Conservation (phyloP, 2,329 filamentous ascomycete genomes). For the Colletotrichum somersetense region DNA sequence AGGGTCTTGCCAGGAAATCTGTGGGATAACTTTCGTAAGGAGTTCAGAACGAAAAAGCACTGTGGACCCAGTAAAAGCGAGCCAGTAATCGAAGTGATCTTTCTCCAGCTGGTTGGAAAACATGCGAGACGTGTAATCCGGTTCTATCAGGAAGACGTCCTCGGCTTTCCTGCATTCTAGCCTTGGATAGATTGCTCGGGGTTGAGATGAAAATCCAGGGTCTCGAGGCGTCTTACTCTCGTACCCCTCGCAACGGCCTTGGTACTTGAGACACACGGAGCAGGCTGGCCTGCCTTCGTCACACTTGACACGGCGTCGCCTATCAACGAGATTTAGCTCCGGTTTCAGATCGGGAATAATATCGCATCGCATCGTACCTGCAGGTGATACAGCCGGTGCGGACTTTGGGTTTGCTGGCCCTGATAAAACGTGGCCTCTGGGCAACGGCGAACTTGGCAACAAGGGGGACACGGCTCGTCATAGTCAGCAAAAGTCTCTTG, state of each 20-base stretch:
- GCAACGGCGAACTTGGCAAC: slow-evolving; percentile 7
- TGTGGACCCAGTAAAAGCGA: slow-evolving; percentile 6
- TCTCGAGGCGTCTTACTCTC: neutral
- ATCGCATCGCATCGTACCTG: slow-evolving; percentile 1
- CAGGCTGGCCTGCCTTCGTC: slow-evolving; percentile 33
- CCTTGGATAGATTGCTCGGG: neutral
- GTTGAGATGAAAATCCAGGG: neutral
- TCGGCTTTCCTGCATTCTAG: neutral
- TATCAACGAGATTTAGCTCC: neutral
- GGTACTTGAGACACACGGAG: slow-evolving; percentile 25
- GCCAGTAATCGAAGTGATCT: slow-evolving; percentile 35
- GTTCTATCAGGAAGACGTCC: slow-evolving; percentile 1
- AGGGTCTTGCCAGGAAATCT: slow-evolving; percentile 29
- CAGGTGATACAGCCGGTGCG: slow-evolving; percentile 28
- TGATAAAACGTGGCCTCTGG: neutral
- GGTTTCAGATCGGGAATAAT: neutral
- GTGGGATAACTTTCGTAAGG: slow-evolving; percentile 38
- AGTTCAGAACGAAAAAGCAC: slow-evolving; percentile 21
- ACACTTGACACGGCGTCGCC: slow-evolving; percentile 28
- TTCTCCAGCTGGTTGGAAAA: slow-evolving; percentile 34
- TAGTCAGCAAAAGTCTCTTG: neutral
- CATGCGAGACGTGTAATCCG: slow-evolving; percentile 17
- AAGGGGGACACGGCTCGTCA: neutral
- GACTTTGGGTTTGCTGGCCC: slow-evolving; percentile 21
- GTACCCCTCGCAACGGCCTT: slow-evolving; percentile 27